phyloP scores from a whole-genome alignment of 2,329 filamentous ascomycete species.

The Phyllosticta capitalensis region DNA sequence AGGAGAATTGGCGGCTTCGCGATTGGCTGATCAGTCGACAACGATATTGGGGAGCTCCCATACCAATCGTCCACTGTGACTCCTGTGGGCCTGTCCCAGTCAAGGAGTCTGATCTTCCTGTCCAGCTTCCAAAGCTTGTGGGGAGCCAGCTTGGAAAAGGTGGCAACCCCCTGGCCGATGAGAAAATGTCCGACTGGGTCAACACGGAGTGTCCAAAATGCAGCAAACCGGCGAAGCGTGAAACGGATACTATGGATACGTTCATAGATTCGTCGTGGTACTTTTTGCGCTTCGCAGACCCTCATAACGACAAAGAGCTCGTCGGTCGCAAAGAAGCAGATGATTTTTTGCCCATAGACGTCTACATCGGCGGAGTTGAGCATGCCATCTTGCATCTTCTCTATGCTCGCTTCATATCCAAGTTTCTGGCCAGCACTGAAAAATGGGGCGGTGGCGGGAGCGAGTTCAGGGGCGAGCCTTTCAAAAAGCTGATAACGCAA shows the following conservation, averaged over 20 bases:
- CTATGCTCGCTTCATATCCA: slow-evolving; percentile 84
- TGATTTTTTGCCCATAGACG: slow-evolving; percentile 61
- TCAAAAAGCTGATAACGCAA: slow-evolving; percentile 73
- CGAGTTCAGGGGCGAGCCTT: slow-evolving; percentile 55
- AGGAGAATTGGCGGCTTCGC: slow-evolving; percentile 68
- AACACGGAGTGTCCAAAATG: slow-evolving; percentile 70
- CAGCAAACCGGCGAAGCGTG: slow-evolving; percentile 58
- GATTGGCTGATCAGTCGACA: slow-evolving; percentile 93
- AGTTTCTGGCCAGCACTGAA: slow-evolving; percentile 58
- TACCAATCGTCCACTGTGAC: slow-evolving; percentile 75
- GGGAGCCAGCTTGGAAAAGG: slow-evolving; percentile 60
- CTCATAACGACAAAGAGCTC: slow-evolving; percentile 51
- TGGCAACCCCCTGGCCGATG: slow-evolving; percentile 66
- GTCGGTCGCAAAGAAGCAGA: slow-evolving; percentile 53
- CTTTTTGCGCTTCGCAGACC: slow-evolving; percentile 69
- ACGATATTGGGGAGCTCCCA: slow-evolving; percentile 84
- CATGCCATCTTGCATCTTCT: slow-evolving; percentile 85
- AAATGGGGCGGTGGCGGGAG: slow-evolving; percentile 32
- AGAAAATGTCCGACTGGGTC: slow-evolving; percentile 58
- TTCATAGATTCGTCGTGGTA: slow-evolving; percentile 97
- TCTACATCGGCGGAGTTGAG: slow-evolving; percentile 85
- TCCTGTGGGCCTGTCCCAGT: slow-evolving; percentile 73
- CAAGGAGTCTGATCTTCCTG: slow-evolving; percentile 65
- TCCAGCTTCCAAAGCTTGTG: slow-evolving; percentile 60
- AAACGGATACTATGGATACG: slow-evolving; percentile 93